A percentile compares a stretch with the other conserved stretches of the same genome.
phyloP scores from a whole-genome alignment of 1,139 yeast species.

The Hyphopichia pseudoburtonii region DNA sequence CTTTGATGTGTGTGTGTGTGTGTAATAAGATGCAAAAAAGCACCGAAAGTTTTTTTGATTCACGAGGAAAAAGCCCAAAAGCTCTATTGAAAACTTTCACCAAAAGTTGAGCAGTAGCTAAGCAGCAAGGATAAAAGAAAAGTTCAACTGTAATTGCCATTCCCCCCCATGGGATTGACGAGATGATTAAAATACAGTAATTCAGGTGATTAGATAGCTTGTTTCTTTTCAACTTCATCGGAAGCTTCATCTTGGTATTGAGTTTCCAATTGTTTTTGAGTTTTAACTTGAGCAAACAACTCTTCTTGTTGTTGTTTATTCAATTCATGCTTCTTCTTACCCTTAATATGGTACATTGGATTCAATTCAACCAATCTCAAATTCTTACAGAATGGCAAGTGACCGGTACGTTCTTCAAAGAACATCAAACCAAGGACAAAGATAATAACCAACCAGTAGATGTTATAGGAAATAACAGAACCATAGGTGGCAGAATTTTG shows the following conservation, averaged over 20 bases:
- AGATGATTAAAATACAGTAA: background rate
- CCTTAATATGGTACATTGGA: slow-evolving; percentile 72
- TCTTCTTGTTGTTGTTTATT: slow-evolving; percentile 51
- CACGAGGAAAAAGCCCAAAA: no score
- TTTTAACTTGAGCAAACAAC: slow-evolving; percentile 47
- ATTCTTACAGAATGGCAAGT: slow-evolving; percentile 43
- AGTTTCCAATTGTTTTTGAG: slow-evolving; percentile 14
- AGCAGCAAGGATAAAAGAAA: no score
- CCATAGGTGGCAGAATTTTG: slow-evolving; percentile 73
- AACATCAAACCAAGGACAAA: slow-evolving; percentile 55
- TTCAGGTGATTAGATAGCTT: background rate
- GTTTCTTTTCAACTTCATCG: slow-evolving; percentile 11
- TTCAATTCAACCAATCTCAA: slow-evolving; percentile 57
- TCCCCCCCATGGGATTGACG: background rate
- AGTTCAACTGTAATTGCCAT: background rate
- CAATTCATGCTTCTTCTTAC: slow-evolving; percentile 63
- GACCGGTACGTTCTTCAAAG: slow-evolving; percentile 61
- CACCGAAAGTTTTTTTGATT: no score
- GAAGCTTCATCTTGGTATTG: slow-evolving; percentile 24
- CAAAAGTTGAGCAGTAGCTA: no score
- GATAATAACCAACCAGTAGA: slow-evolving; percentile 75
- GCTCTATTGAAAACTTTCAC: no score
- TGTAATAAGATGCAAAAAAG: background rate
- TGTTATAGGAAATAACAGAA: slow-evolving; percentile 77
- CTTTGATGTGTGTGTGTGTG: slow-evolving; percentile 1